Evolutionary conservation across 306 rosid species (phyloP).

Genomic region (Bauhinia variegata): DNA sequence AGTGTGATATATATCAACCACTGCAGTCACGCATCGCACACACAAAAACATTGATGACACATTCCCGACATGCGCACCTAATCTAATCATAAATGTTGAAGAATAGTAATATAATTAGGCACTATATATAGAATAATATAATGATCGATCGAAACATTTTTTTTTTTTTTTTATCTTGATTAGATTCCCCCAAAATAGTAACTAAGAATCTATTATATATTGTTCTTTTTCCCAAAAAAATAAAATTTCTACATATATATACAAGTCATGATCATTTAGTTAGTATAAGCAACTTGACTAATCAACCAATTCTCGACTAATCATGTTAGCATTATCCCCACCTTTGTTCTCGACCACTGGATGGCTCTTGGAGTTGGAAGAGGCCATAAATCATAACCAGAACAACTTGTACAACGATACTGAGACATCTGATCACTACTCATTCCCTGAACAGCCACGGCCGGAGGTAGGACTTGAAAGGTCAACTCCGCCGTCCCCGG

Average conservation of each 20-base stretch:
- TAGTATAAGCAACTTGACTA: slow-evolving; percentile 4
- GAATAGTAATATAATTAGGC: neutral
- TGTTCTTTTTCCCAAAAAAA: too few relatives aligned
- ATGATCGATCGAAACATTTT: too few relatives aligned
- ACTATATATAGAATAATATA: too few relatives aligned
- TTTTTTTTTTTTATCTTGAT: too few relatives aligned
- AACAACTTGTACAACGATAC: neutral
- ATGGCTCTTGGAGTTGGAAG: slow-evolving; percentile 46
- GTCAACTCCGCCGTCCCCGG: slow-evolving; percentile 24
- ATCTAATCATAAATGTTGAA: neutral
- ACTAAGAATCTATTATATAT: too few relatives aligned
- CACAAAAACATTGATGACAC: slow-evolving; percentile 28
- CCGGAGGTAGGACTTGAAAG: slow-evolving; percentile 4
- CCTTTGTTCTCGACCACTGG: slow-evolving; percentile 32
- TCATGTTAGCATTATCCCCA: slow-evolving; percentile 45
- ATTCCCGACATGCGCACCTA: slow-evolving; percentile 25
- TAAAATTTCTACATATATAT: neutral
- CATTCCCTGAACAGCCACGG: neutral
- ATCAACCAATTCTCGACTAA: slow-evolving; percentile 2
- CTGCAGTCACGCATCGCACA: slow-evolving; percentile 7
- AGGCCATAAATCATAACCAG: slow-evolving; percentile 21
- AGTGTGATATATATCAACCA: neutral
- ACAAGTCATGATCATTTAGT: neutral
- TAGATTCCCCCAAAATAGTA: too few relatives aligned
- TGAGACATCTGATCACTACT: neutral